Base-by-base conservation (phyloP, 2,329 filamentous ascomycete genomes). In the Fusarium dimerum region DNA sequence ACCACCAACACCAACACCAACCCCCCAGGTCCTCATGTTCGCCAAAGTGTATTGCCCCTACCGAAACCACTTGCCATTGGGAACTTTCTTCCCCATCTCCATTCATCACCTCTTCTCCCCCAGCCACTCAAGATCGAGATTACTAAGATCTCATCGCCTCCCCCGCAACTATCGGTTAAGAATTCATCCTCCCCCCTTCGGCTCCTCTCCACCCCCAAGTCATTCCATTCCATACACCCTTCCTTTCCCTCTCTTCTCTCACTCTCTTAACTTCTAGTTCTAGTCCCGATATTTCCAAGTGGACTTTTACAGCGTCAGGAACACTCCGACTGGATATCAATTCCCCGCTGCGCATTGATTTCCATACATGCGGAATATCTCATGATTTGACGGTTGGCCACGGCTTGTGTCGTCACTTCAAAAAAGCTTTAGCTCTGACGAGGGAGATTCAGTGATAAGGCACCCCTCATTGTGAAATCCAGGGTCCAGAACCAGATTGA, bases 161-260 rank as follows among this genome's bases (percentile, higher is more conserved):
- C 20, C 51, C 57, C 56, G 50, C 46, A 20, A 54, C 45, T 18
- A 29, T 36, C 57, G 64, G 64, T 40, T 66, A 66, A 66, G 55
- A 51, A 58, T 60, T 65, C 62, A 66, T 61, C 63, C 57, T 40
- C 40, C 32, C 43, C 26, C 17, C 34, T 38, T 12, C 50, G 44
- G n/a, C n/a, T n/a, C n/a, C n/a, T n/a, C n/a, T n/a, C n/a, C n/a
- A n/a, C n/a, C n/a, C n/a, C n/a, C n/a, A n/a, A n/a, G n/a, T n/a
- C n/a, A n/a, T n/a, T n/a, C n/a, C n/a, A n/a, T n/a, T n/a, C n/a
- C 20, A 26, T 7, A 26, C 20, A 26, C 20, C 20, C 20, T 26
- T 7, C 7, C 20, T 26, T 26, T 26, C 20, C 4, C 7, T 26
- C 20, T 26, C 20, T 26, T 7, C 20, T 26, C 7, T 26, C 20